Evolutionary conservation across 108 stramenopile genomes (phyloP).

Genomic region (Cyclotella distinguenda): DNA sequence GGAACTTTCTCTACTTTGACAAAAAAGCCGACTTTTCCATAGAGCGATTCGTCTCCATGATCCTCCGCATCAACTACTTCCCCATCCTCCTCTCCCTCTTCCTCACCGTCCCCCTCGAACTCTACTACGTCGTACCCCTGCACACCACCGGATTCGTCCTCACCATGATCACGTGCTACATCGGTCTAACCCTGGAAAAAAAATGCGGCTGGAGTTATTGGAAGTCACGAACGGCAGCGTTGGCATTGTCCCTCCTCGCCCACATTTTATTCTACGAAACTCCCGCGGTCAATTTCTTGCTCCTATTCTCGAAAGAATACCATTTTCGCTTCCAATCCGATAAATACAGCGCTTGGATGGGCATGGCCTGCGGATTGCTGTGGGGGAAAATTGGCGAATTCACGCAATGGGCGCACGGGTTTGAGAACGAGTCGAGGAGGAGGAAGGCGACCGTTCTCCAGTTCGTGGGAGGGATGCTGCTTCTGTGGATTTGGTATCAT

Average conservation of each 20-base stretch:
- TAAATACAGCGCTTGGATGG: constrained; percentile 67
- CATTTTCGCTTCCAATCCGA: constrained; percentile 72
- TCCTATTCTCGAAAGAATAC: constrained; percentile 62
- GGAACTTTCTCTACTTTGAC: constrained; percentile 91
- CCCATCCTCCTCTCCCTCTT: constrained; percentile 79
- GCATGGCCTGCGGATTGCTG: constrained; percentile 56
- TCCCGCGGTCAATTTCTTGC: constrained; percentile 48
- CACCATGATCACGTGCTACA: constrained; percentile 67
- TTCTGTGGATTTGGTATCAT: constrained; percentile 57
- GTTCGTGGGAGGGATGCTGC: constrained; percentile 40
- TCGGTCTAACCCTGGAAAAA: constrained; percentile 39
- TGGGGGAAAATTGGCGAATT: constrained; percentile 57
- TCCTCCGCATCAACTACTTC: constrained; percentile 91
- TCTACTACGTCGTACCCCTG: constrained; percentile 94
- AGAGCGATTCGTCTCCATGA: constrained; percentile 87
- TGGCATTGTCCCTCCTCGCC: constrained; percentile 47
- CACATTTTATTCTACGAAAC: constrained; percentile 73
- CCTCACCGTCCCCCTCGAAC: constrained; percentile 77
- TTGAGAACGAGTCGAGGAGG: constrained; percentile 33
- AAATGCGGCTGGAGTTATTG: constrained; percentile 41
- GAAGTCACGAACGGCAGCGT: constrained; percentile 44
- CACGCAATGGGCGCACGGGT: constrained; percentile 62
- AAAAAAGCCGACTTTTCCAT: constrained; percentile 85
- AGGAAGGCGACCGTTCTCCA: constrained; percentile 41
- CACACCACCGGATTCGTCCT: constrained; percentile 82